Evolutionary conservation across 2,329 filamentous ascomycete species (phyloP).

Genomic region (Tolypocladium tropicale): DNA sequence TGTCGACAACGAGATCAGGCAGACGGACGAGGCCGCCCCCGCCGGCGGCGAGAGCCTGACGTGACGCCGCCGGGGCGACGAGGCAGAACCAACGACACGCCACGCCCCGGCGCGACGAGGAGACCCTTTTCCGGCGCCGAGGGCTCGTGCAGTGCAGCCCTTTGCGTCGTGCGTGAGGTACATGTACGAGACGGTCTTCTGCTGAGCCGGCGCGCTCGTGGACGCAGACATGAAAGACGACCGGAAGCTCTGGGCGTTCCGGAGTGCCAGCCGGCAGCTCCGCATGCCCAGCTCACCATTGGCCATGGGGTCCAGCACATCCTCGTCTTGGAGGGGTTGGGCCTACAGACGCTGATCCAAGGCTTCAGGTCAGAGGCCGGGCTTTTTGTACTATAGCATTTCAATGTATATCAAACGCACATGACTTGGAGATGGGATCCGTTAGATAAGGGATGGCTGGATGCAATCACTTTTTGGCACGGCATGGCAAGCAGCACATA

Average conservation of each 20-base stretch:
- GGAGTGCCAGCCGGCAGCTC: neutral
- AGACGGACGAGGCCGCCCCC: constrained; percentile 12
- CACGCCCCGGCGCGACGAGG: neutral
- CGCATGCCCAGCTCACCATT: neutral
- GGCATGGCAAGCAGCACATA: neutral
- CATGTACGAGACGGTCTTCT: constrained; percentile 14
- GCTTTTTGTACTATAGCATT: neutral
- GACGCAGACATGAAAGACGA: neutral
- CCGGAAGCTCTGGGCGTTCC: neutral
- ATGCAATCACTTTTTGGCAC: neutral
- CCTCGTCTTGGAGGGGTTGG: too few relatives aligned
- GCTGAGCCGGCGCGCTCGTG: neutral
- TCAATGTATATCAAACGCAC: neutral
- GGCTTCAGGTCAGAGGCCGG: neutral
- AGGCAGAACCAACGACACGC: neutral
- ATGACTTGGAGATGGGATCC: neutral
- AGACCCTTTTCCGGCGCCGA: neutral
- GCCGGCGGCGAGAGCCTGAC: constrained; percentile 6
- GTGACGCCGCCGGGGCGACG: neutral
- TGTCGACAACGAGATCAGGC: constrained; percentile 28
- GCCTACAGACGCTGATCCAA: neutral
- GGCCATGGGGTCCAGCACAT: neutral
- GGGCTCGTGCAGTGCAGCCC: neutral
- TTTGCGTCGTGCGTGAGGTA: constrained; percentile 12
- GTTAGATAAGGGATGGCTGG: neutral